These are phyloP conservation scores for Pichia sp. DNA, from an alignment of 1,139 yeast genomes.

Conservation along the genomic window DNA sequence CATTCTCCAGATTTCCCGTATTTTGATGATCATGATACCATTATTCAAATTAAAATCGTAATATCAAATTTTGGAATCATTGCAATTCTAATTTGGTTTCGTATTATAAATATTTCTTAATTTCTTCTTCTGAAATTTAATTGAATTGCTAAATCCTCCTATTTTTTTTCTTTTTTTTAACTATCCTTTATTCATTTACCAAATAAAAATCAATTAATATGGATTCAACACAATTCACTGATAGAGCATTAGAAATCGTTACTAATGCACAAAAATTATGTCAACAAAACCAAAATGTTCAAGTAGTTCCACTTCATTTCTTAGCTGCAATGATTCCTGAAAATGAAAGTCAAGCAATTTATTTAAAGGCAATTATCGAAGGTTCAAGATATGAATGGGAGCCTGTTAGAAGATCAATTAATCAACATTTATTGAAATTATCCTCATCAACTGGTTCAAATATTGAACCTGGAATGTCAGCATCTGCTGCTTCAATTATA, in stretches of 20 bases:
- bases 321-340: constrained; percentile 83
- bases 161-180: background rate
- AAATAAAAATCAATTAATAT: constrained; percentile 15
- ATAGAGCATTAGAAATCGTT: constrained; percentile 79
- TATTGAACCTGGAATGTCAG: constrained; percentile 27
- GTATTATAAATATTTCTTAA: too few species aligned
- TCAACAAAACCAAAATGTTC: constrained; percentile 76
- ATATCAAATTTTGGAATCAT: too few species aligned
- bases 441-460: constrained; percentile 83
- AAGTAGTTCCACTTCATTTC: constrained; percentile 78
- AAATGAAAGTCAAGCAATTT: constrained; percentile 49
- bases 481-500: constrained; percentile 27
- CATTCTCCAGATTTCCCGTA: background rate
- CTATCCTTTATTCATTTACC: background rate
- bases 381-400: constrained; percentile 89
- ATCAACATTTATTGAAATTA: constrained; percentile 71
- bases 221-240: constrained; percentile 73
- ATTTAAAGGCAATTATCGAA: constrained; percentile 78
- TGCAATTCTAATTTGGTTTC: too few species aligned
- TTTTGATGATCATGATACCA: too few species aligned
- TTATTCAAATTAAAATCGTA: too few species aligned
- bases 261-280: constrained; percentile 79
- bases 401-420: constrained; percentile 69
- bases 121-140: too few species aligned
- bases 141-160: too few species aligned